Evolutionary conservation across 2,329 filamentous ascomycete species (phyloP).

Genomic region (Calonectria leucothoes): DNA sequence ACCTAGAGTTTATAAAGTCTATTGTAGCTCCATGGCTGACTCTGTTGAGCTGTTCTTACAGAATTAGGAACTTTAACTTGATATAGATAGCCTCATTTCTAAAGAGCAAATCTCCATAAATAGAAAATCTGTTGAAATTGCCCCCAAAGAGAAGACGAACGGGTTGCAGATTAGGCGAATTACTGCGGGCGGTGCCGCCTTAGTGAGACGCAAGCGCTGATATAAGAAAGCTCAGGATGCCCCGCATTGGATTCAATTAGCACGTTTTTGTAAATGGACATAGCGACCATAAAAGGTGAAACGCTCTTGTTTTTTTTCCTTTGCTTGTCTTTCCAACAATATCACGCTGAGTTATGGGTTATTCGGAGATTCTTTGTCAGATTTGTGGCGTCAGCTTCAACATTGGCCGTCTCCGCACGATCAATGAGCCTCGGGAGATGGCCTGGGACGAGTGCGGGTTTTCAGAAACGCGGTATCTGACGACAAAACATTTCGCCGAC

Average conservation of each 20-base stretch:
- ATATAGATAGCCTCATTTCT: background rate
- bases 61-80: too few relatives aligned
- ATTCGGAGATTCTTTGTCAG: constrained; percentile 36
- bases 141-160: background rate
- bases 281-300: background rate
- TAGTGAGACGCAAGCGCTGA: background rate
- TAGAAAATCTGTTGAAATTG: background rate
- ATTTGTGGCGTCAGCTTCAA: constrained; percentile 45
- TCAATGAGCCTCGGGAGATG: constrained; percentile 32
- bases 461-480: constrained; percentile 13
- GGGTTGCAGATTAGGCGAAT: background rate
- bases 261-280: background rate
- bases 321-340: background rate
- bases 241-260: background rate
- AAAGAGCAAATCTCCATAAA: background rate
- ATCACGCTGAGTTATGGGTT: constrained; percentile 8
- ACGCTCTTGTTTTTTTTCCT: background rate
- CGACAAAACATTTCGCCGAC: background rate
- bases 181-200: background rate
- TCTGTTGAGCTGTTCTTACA: too few relatives aligned
- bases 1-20: too few relatives aligned
- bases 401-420: constrained; percentile 37
- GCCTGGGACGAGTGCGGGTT: constrained; percentile 21
- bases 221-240: background rate
- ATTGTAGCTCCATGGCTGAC: too few relatives aligned